Conservation (phyloP, 2,329 filamentous ascomycete genomes). For the Aureobasidium lini region DNA sequence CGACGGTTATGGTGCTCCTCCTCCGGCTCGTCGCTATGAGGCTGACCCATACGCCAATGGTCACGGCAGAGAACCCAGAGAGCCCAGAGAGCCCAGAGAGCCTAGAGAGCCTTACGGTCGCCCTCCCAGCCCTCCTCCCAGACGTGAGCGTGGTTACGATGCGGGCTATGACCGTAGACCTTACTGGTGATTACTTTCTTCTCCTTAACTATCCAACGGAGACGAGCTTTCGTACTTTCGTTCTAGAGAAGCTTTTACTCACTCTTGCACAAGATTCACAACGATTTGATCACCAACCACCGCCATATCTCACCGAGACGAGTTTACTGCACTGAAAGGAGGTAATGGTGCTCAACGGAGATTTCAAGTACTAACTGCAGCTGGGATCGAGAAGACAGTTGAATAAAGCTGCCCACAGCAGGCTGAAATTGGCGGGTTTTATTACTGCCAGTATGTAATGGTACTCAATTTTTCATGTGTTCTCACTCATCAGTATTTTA, state of each 20-base stretch:
- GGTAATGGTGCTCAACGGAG: not conserved
- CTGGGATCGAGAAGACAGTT: not conserved
- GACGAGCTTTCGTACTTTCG: not conserved
- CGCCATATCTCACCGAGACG: not conserved
- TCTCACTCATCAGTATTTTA: too few relatives aligned
- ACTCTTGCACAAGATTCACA: slow-evolving; percentile 3
- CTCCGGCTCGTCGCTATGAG: slow-evolving; percentile 48
- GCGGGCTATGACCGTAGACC: slow-evolving; percentile 45
- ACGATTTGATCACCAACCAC: not conserved
- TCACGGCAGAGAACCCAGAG: slow-evolving; percentile 45
- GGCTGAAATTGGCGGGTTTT: not conserved
- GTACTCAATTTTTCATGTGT: not conserved
- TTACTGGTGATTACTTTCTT: slow-evolving; percentile 34
- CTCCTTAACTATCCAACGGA: not conserved
- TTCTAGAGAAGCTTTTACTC: not conserved
- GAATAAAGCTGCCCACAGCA: slow-evolving; percentile 2
- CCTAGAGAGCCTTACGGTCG: slow-evolving; percentile 49
- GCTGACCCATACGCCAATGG: slow-evolving; percentile 54
- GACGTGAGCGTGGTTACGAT: slow-evolving; percentile 23
- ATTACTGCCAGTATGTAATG: slow-evolving; percentile 8
- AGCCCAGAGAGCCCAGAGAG: slow-evolving; percentile 31
- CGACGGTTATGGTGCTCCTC: slow-evolving; percentile 57
- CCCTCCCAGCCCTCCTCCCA: slow-evolving; percentile 39
- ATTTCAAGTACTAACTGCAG: not conserved
- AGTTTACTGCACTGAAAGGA: not conserved